phyloP scores from a whole-genome alignment of 495 filamentous ascomycete genomes.

The Oleoguttula mirabilis region DNA sequence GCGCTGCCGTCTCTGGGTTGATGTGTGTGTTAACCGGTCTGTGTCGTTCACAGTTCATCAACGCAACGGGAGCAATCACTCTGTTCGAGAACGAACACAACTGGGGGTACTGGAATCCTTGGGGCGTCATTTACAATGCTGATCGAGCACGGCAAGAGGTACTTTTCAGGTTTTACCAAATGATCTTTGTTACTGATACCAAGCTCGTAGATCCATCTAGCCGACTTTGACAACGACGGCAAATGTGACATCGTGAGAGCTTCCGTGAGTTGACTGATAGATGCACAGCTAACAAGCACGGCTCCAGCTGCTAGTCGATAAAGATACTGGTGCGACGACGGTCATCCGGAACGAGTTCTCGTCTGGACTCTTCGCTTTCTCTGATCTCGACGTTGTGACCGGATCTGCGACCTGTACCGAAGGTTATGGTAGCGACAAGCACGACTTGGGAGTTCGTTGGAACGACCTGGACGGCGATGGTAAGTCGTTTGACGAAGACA shows the following conservation, averaged over 20 bases:
- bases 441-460: neutral
- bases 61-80: neutral
- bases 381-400: neutral
- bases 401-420: neutral
- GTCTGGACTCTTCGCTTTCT: neutral
- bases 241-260: neutral
- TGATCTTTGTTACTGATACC: too few relatives aligned
- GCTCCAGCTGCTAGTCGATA: neutral
- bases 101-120: neutral
- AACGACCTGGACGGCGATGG: neutral
- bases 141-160: neutral
- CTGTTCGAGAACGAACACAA: neutral
- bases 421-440: neutral
- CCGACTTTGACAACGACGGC: neutral
- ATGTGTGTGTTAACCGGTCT: too few relatives aligned
- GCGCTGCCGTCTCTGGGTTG: too few relatives aligned
- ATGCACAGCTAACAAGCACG: too few relatives aligned
- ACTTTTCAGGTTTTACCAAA: too few relatives aligned
- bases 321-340: neutral
- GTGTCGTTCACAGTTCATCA: too few relatives aligned
- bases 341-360: neutral
- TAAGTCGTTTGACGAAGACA: too few relatives aligned
- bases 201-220: too few relatives aligned
- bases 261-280: too few relatives aligned
- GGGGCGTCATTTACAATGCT: neutral